Base-by-base conservation (phyloP, 495 filamentous ascomycete genomes). In the Trichoderma virens region DNA sequence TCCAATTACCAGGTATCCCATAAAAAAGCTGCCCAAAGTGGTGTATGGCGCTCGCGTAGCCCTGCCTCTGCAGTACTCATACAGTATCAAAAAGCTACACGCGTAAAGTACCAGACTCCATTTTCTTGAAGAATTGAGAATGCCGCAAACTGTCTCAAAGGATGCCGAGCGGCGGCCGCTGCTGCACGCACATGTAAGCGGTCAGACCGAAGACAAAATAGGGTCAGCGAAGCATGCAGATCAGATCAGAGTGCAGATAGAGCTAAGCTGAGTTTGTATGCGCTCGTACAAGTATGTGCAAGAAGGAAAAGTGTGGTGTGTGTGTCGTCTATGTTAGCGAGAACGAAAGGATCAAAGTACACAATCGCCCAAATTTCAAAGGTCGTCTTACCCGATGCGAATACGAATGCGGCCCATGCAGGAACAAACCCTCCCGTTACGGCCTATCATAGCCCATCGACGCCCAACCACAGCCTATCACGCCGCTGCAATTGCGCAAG, bases 391-490 rank as follows among this genome's bases (percentile, higher is more conserved):
- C 8, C 11, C 4, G 60, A 63, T 63, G 28, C 66, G 66, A 67
- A 67, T 67, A 67, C 66, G 66, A 67, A 65, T 60, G 65, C 62
- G 63, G 62, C 59, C n/a, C 27, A 34, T 54, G 61, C 61, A 56
- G 23, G 27, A 62, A 61, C 27, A 18, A 23, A 23, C 14, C n/a
- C 34, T 11, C 30, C 14, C 59, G 30, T 18, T 20, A 5, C 45
- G 9, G 45, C 45, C 45, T 20, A 51, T 51, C 45, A 20, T 16
- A 16, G n/a, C n/a, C 45, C 45, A 5, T 4, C 20, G 9, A 16
- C 11, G 51, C 25, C 51, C 51, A 28, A 30, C 16, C 3, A 30
- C 41, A 30, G 23, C 51, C 51, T 27, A 11, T 28, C 6, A 56
- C 47, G 25, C 23, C 25, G 8, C 25, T 3, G 11, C 25, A 28